These are phyloP conservation scores for Tulasnella sp. DNA, from an alignment of 768 basidiomycete genomes.

Conservation along the genomic window DNA sequence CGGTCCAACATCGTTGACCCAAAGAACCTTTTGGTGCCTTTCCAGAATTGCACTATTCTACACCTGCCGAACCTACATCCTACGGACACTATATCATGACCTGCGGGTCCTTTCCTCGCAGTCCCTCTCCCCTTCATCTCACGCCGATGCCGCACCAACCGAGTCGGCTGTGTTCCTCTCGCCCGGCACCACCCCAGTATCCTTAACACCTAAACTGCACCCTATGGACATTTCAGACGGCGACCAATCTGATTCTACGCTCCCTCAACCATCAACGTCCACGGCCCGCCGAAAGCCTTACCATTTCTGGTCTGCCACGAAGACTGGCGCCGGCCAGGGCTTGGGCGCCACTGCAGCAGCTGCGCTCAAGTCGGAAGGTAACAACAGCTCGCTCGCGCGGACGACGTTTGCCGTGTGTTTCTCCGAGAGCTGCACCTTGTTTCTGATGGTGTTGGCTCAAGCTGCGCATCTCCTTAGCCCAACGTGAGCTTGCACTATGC, in stretches of 20 bases:
- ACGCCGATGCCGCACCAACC: background rate
- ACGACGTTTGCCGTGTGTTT: constrained; percentile 66
- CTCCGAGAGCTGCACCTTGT: constrained; percentile 69
- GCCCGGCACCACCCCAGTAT: constrained; percentile 23
- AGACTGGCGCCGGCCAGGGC: constrained; percentile 42
- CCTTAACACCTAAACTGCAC: background rate
- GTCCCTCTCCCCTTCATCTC: background rate
- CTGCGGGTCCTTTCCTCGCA: constrained; percentile 41
- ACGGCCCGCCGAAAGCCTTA: constrained; percentile 32
- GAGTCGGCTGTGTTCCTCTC: constrained; percentile 31
- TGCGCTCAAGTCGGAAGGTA: constrained; percentile 25
- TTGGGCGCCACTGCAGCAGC: constrained; percentile 34
- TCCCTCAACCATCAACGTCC: constrained; percentile 38
- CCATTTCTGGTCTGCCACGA: constrained; percentile 35
- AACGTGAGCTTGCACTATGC: constrained; percentile 45
- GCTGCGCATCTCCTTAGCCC: constrained; percentile 53
- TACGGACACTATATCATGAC: constrained; percentile 57
- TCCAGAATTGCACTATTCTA: constrained; percentile 52
- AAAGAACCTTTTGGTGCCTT: background rate
- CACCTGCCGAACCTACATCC: constrained; percentile 57
- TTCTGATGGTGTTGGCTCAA: constrained; percentile 70
- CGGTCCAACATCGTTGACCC: background rate
- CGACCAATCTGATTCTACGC: constrained; percentile 21
- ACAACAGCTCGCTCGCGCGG: constrained; percentile 54
- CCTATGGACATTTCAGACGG: constrained; percentile 15